Percentiles rank a stretch among this genome's conserved stretches.
phyloP scores from a whole-genome alignment of 208 protist genomes.

The Naegleria lovaniensis region DNA sequence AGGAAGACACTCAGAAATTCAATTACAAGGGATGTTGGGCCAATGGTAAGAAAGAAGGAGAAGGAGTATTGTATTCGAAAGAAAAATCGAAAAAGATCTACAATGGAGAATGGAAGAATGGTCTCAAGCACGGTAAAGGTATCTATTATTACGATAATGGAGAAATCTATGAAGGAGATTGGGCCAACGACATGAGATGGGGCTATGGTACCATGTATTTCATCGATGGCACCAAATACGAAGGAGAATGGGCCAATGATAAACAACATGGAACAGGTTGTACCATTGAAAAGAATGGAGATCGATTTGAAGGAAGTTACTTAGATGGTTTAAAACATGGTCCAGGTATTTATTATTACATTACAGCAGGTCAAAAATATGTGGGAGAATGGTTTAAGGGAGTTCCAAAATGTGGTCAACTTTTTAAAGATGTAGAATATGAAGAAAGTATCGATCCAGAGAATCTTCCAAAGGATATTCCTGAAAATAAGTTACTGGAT shows the following conservation, averaged over 20 bases:
- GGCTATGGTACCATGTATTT: slow-evolving; percentile 21
- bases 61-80: background rate
- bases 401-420: slow-evolving; percentile 10
- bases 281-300: background rate
- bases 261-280: slow-evolving; percentile 52
- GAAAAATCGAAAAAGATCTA: background rate
- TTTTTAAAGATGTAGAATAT: background rate
- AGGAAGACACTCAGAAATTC: background rate
- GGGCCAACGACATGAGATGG: background rate
- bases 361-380: background rate
- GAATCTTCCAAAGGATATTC: background rate
- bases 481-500: background rate
- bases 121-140: slow-evolving; percentile 20
- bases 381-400: slow-evolving; percentile 13
- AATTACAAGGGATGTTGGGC: slow-evolving; percentile 59
- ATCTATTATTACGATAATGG: slow-evolving; percentile 17
- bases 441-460: background rate
- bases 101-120: background rate
- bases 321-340: background rate
- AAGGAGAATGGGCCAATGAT: slow-evolving; percentile 66
- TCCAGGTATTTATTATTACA: background rate
- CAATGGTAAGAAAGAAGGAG: slow-evolving; percentile 60
- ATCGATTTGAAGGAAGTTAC: background rate
- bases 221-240: slow-evolving; percentile 27
- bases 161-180: slow-evolving; percentile 34